Conservation (phyloP, 2,329 filamentous ascomycete genomes). For the Graphilbum sp. region DNA sequence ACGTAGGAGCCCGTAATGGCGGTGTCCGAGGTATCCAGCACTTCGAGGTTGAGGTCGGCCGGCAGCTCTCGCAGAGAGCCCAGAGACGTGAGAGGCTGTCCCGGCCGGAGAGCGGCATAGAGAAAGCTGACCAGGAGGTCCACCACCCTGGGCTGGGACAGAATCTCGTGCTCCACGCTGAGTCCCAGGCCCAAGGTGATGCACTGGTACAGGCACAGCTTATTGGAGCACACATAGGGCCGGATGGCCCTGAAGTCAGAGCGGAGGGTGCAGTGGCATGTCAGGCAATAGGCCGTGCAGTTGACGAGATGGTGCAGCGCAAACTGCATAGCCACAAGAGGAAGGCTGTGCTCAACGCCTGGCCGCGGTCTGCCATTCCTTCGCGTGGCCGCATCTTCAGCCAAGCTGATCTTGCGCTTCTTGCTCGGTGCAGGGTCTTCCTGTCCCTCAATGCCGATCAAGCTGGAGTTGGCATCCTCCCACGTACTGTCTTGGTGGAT, state of each 20-base stretch:
- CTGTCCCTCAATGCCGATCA: not conserved
- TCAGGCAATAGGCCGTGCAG: constrained; percentile 75
- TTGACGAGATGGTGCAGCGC: constrained; percentile 58
- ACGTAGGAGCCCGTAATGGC: not conserved
- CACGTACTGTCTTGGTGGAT: constrained; percentile 36
- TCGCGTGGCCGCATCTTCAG: too few species aligned
- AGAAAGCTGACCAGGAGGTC: constrained; percentile 76
- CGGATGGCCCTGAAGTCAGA: constrained; percentile 54
- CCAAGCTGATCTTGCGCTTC: too few species aligned
- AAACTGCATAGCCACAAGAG: constrained; percentile 54
- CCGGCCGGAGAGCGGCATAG: constrained; percentile 30
- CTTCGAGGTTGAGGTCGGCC: not conserved
- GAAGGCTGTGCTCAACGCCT: constrained; percentile 25
- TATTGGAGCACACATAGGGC: constrained; percentile 61
- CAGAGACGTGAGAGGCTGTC: not conserved
- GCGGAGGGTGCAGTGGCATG: constrained; percentile 57
- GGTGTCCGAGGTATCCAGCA: not conserved
- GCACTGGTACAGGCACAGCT: constrained; percentile 75
- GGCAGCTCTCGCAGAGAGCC: not conserved
- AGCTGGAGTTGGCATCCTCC: constrained; percentile 42
- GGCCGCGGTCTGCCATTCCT: too few species aligned
- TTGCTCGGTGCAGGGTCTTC: not conserved
- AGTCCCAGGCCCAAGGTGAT: constrained; percentile 74
- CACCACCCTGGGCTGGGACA: constrained; percentile 64
- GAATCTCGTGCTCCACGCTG: constrained; percentile 70